A percentile compares a stretch with the other conserved stretches of the same genome.
phyloP scores from a whole-genome alignment of 441 rosid genomes.

The Syzygium syzygioides region DNA sequence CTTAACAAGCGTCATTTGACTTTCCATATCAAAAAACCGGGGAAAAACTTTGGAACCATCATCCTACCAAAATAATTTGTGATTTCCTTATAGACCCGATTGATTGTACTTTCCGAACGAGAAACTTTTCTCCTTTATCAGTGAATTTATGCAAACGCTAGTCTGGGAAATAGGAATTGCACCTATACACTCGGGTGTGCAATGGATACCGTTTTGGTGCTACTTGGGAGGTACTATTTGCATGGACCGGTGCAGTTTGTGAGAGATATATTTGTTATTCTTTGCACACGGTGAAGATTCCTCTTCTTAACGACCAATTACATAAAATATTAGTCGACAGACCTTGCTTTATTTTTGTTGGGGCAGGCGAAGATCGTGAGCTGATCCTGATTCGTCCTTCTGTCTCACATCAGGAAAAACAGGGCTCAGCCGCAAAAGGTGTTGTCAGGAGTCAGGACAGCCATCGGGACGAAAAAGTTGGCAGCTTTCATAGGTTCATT shows the following conservation, averaged over 20 bases:
- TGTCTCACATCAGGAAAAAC: not conserved
- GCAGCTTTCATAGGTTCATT: not conserved
- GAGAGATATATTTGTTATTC: not conserved
- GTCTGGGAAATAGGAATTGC: not conserved
- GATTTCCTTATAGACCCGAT: not conserved
- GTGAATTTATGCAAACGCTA: not conserved
- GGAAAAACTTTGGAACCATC: not conserved
- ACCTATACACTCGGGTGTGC: not conserved
- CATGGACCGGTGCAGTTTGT: not conserved
- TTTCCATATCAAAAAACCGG: not conserved
- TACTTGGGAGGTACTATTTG: not conserved
- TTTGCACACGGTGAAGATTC: not conserved
- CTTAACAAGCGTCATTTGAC: no score
- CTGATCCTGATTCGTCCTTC: not conserved
- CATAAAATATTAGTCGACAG: not conserved
- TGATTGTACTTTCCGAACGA: not conserved
- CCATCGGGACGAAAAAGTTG: not conserved
- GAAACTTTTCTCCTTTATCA: not conserved
- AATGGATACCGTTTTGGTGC: not conserved
- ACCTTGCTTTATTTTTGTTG: not conserved
- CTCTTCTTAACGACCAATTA: not conserved
- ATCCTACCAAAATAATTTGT: not conserved
- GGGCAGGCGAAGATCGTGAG: not conserved
- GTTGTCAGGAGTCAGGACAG: not conserved
- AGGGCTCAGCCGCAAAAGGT: not conserved